phyloP scores from a whole-genome alignment of 2,329 filamentous ascomycete genomes.

The Parastagonospora avenae region DNA sequence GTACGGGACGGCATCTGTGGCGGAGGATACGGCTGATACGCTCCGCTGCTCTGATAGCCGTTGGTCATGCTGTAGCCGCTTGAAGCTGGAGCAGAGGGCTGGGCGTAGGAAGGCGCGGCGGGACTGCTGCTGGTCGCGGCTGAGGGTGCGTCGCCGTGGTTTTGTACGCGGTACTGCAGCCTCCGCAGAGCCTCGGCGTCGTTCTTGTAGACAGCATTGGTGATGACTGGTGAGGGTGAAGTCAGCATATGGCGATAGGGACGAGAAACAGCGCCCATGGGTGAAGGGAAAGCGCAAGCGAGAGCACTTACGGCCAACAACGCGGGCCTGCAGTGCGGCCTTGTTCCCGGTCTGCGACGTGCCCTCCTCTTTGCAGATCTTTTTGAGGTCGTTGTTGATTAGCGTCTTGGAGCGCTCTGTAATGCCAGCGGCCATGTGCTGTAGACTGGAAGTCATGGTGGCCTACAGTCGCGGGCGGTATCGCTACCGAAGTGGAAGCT shows the following conservation, averaged over 20 bases:
- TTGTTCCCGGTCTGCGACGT: constrained; percentile 80
- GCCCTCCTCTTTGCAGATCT: constrained; percentile 75
- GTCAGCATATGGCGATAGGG: constrained; percentile 16
- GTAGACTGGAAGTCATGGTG: constrained; percentile 46
- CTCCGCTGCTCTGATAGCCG: constrained; percentile 16
- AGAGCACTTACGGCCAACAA: constrained; percentile 72
- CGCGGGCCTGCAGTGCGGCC: constrained; percentile 76
- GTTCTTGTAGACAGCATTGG: constrained; percentile 36
- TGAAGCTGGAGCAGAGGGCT: constrained; percentile 20
- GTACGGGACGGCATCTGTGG: constrained; percentile 21
- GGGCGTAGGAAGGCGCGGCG: constrained; percentile 19
- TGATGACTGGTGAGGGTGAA: constrained; percentile 45
- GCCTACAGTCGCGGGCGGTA: constrained; percentile 5
- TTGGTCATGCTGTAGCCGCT: constrained; percentile 31
- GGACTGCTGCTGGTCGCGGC: constrained; percentile 21
- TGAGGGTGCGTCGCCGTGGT: constrained; percentile 48
- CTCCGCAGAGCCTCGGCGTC: constrained; percentile 45
- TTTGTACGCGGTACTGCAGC: constrained; percentile 47
- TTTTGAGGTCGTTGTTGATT: constrained; percentile 71
- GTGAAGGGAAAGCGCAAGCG: constrained; percentile 7
- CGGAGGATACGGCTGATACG: constrained; percentile 19
- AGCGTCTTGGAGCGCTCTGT: constrained; percentile 58
- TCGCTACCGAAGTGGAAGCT: constrained; percentile 5
- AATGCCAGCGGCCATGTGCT: constrained; percentile 47
- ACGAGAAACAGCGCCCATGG: not conserved